phyloP scores from a whole-genome alignment of 1,284 basidiomycete species.

The Cronartium quercuum region DNA sequence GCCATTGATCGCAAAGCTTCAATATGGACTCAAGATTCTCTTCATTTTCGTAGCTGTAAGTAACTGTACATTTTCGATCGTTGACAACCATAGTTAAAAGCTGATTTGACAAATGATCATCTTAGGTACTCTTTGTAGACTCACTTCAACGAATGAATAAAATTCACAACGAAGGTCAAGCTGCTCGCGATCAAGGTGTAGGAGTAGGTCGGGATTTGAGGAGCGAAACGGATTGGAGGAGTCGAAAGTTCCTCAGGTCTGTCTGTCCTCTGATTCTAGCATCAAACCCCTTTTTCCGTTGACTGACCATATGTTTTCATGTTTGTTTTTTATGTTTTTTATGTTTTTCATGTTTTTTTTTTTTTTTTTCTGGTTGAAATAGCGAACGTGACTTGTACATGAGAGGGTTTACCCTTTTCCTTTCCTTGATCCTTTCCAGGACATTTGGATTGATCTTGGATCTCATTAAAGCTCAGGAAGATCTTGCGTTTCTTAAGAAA shows the following conservation, averaged over 20 bases:
- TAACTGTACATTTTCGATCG: neutral
- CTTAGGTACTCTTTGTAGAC: constrained; percentile 30
- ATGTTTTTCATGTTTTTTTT: neutral
- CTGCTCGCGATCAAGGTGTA: constrained; percentile 26
- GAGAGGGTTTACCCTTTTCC: constrained; percentile 65
- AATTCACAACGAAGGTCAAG: constrained; percentile 30
- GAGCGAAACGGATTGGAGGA: constrained; percentile 47
- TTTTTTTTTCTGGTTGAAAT: neutral
- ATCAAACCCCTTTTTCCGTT: neutral
- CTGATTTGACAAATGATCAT: neutral
- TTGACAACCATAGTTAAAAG: neutral
- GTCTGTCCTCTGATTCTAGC: neutral
- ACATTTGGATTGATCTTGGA: constrained; percentile 87
- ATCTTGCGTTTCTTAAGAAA: constrained; percentile 73
- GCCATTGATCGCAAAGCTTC: constrained; percentile 53
- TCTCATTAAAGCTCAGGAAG: constrained; percentile 80
- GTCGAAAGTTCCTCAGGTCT: constrained; percentile 46
- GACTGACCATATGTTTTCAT: neutral
- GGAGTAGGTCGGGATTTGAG: constrained; percentile 42
- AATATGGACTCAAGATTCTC: constrained; percentile 71
- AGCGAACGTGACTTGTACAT: constrained; percentile 38
- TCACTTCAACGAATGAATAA: constrained; percentile 35
- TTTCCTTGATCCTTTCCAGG: constrained; percentile 83
- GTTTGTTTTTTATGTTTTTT: neutral
- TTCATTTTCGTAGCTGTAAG: constrained; percentile 65